Conservation (phyloP, 139 green algal genomes). For the Zygnema circumcarinatum region DNA sequence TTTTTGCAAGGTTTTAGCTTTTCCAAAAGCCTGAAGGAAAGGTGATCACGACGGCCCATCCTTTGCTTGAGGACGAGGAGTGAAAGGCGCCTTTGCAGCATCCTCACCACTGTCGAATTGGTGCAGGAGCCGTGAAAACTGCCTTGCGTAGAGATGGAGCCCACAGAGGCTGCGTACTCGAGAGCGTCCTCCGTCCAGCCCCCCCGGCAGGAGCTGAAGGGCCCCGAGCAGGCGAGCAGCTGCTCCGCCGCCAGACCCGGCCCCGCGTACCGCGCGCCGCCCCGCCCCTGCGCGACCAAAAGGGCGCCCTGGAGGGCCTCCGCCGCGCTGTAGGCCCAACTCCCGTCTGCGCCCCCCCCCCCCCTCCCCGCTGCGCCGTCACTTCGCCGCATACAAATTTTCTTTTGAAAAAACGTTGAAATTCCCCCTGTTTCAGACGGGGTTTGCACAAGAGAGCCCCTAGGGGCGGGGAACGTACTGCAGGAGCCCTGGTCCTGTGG, state of each 20-base stretch:
- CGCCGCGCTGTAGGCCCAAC: neutral
- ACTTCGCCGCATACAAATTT: too few species aligned
- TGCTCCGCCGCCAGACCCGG: neutral
- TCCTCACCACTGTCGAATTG: too few species aligned
- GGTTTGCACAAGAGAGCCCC: neutral
- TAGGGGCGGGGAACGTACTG: too few species aligned
- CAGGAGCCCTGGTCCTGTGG: neutral
- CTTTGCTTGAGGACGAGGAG: too few species aligned
- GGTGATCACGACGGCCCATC: too few species aligned
- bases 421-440: too few species aligned
- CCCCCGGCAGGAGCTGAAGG: neutral
- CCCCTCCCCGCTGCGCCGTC: too few species aligned
- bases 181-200: neutral
- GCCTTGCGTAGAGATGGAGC: neutral
- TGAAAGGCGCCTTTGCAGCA: too few species aligned
- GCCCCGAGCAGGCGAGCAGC: neutral
- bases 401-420: too few species aligned
- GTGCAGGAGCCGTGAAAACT: neutral
- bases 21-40: too few species aligned
- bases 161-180: neutral
- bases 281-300: neutral
- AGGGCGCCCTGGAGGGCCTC: neutral
- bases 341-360: neutral
- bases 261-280: neutral
- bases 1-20: too few species aligned